Conservation (phyloP, 2,329 filamentous ascomycete species). For the Monosporascus cannonballus region DNA sequence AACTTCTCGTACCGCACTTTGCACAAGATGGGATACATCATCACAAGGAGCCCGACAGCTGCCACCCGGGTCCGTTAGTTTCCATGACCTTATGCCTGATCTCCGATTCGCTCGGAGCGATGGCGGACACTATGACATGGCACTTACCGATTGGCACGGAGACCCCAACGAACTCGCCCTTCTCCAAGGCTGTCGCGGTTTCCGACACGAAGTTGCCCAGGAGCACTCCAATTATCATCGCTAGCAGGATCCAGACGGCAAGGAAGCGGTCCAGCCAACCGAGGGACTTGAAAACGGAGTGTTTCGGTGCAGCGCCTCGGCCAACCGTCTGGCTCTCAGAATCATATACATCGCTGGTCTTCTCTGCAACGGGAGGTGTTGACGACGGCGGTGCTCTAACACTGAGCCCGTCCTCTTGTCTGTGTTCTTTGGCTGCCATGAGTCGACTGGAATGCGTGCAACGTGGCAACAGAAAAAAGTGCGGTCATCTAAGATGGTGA, state of each 20-base stretch:
- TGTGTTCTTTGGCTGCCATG: neutral
- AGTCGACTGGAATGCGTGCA: neutral
- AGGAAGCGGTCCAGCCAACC: conserved; percentile 58
- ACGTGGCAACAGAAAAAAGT: neutral
- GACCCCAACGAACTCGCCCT: conserved; percentile 62
- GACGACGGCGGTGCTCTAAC: neutral
- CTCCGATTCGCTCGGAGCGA: neutral
- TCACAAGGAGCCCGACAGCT: conserved; percentile 77
- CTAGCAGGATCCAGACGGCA: conserved; percentile 69
- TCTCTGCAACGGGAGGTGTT: neutral
- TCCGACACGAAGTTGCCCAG: conserved; percentile 68
- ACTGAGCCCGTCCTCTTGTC: neutral
- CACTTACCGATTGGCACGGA: conserved; percentile 22
- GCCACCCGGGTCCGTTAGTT: neutral
- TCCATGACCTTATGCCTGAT: neutral
- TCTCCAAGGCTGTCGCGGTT: conserved; percentile 57
- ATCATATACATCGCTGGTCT: neutral
- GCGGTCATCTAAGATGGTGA: too few species aligned
- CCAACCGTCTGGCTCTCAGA: conserved; percentile 6
- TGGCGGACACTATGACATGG: neutral
- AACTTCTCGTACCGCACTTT: conserved; percentile 76
- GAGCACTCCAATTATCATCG: conserved; percentile 70
- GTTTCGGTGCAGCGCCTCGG: conserved; percentile 7
- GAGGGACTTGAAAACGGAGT: conserved; percentile 47
- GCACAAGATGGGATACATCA: conserved; percentile 94